A percentile compares a stretch with the other conserved stretches of the same genome.
phyloP scores from a whole-genome alignment of 768 basidiomycete genomes.

The Sporobolomyces pararoseus region DNA sequence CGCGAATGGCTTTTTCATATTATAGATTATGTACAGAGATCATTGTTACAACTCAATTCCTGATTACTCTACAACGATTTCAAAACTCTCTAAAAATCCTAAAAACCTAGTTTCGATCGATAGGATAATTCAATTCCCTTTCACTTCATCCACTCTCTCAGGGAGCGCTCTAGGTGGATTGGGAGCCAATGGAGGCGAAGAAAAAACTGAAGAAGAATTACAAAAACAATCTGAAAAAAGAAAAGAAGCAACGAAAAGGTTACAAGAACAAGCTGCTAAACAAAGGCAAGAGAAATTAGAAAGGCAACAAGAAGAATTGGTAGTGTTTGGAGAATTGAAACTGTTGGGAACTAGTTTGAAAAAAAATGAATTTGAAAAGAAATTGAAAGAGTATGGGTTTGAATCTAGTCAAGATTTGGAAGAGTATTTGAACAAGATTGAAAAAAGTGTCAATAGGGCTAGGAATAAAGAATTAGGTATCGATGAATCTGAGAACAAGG shows the following conservation, averaged over 20 bases:
- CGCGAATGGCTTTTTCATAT: too few relatives aligned
- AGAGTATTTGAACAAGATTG: constrained; percentile 78
- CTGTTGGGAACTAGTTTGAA: constrained; percentile 61
- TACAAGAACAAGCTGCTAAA: constrained; percentile 87
- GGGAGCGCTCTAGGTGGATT: too few relatives aligned
- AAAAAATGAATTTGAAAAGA: constrained; percentile 62
- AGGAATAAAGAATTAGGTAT: constrained; percentile 75
- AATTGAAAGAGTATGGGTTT: constrained; percentile 61
- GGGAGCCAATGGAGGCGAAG: constrained; percentile 70
- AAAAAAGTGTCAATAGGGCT: constrained; percentile 67
- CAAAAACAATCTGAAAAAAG: constrained; percentile 46
- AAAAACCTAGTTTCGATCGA: constrained; percentile 61
- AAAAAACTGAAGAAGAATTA: constrained; percentile 72
- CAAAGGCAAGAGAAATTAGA: constrained; percentile 77
- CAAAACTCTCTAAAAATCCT: constrained; percentile 62
- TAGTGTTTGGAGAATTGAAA: constrained; percentile 62
- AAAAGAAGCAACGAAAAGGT: constrained; percentile 76
- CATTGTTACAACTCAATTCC: constrained; percentile 71
- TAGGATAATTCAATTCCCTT: constrained; percentile 84
- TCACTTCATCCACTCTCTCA: constrained; percentile 52
- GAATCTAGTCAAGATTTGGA: constrained; percentile 59
- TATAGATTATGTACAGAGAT: constrained; percentile 83
- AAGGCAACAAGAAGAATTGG: constrained; percentile 72
- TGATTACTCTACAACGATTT: constrained; percentile 69
- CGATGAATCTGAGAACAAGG: constrained; percentile 59